phyloP scores from a whole-genome alignment of 2,329 filamentous ascomycete species.

The Fusarium tanahbumbuense region DNA sequence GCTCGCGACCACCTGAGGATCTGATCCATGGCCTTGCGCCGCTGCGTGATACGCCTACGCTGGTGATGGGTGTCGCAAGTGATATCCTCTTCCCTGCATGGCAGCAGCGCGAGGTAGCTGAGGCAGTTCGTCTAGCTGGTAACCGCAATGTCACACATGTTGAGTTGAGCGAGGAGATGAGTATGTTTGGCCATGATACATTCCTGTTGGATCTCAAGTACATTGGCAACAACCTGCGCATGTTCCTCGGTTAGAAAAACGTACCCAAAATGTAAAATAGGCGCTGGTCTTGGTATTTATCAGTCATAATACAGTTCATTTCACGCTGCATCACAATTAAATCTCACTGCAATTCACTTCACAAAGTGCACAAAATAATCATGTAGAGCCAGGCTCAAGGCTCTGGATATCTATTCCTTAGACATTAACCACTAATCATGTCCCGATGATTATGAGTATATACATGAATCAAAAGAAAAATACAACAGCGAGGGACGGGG shows the following conservation, averaged over 20 bases:
- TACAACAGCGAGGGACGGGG: conserved; percentile 26
- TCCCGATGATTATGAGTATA: conserved; percentile 35
- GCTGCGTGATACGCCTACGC: conserved; percentile 79
- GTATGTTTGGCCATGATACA: conserved; percentile 95
- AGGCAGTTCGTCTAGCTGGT: conserved; percentile 80
- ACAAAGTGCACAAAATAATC: background rate
- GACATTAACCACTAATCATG: conserved; percentile 42
- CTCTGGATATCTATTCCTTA: conserved; percentile 32
- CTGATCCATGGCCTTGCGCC: conserved; percentile 79
- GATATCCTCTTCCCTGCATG: conserved; percentile 98
- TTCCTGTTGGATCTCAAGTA: conserved; percentile 93
- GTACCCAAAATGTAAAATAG: conserved; percentile 2
- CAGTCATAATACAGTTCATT: background rate
- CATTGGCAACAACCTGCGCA: conserved; percentile 84
- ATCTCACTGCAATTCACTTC: background rate
- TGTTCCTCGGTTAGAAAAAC: conserved; percentile 73
- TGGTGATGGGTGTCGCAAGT: conserved; percentile 94
- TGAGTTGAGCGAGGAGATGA: conserved; percentile 93
- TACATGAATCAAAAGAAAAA: conserved; percentile 20
- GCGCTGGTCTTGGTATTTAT: background rate
- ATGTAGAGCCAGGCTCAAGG: conserved; percentile 22
- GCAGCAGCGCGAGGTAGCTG: conserved; percentile 95
- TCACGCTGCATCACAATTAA: background rate
- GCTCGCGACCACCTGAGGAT: conserved; percentile 76
- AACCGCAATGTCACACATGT: conserved; percentile 87